Percentiles rank a stretch among this genome's conserved stretches.
These are phyloP conservation scores for Cytospora leucostoma DNA, from an alignment of 2,329 filamentous ascomycete genomes.

Conservation along the genomic window DNA sequence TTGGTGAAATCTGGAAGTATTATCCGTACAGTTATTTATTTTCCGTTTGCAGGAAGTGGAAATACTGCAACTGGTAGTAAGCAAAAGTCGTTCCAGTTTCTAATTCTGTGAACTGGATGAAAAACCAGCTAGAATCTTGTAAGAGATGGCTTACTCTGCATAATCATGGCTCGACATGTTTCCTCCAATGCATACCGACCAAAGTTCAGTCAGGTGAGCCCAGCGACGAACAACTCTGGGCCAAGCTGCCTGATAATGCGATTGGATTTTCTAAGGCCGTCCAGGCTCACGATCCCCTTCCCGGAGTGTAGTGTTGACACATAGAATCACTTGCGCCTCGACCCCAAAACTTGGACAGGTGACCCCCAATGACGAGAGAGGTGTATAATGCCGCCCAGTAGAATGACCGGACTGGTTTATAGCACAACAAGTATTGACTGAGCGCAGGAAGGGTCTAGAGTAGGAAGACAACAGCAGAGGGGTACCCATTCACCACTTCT, in stretches of 20 bases:
- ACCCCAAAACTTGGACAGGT: conserved; percentile 3
- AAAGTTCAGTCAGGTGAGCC: not conserved
- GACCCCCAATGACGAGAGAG: conserved; percentile 11
- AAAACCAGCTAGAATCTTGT: not conserved
- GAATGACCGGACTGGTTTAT: conserved; percentile 2
- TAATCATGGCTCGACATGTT: not conserved
- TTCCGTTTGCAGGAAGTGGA: not conserved
- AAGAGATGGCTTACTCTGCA: not conserved
- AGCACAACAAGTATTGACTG: conserved; percentile 5
- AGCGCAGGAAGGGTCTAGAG: not conserved
- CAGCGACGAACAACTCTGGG: not conserved
- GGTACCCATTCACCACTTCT: not conserved
- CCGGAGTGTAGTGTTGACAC: conserved; percentile 13
- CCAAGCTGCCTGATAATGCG: not conserved
- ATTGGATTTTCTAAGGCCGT: not conserved
- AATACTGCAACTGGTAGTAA: not conserved
- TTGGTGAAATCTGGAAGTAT: not conserved
- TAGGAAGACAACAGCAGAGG: not conserved
- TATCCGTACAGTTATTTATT: not conserved
- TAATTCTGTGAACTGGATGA: not conserved
- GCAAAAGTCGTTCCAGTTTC: not conserved
- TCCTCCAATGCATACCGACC: not conserved
- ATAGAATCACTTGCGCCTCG: conserved; percentile 7
- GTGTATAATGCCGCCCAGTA: conserved; percentile 2
- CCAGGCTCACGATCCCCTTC: conserved; percentile 16